Evolutionary conservation across 1,284 basidiomycete genomes (phyloP).

Genomic region (Trametes pubescens): DNA sequence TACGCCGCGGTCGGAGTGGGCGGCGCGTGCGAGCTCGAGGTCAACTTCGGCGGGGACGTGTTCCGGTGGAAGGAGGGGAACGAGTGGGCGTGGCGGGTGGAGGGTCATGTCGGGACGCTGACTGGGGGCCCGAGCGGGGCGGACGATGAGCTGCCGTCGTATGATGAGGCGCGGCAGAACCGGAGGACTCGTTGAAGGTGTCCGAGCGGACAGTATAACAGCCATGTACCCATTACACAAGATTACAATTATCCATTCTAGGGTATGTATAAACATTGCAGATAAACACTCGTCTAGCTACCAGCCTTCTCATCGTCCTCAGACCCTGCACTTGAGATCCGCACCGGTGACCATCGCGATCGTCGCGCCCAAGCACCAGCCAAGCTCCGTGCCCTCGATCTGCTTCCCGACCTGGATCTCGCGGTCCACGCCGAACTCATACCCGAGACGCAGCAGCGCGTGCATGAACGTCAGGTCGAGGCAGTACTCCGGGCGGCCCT

Average conservation of each 20-base stretch:
- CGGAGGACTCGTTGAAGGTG: background rate
- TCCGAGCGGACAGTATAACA: background rate
- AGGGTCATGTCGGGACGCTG: conserved; percentile 58
- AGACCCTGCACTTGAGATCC: conserved; percentile 60
- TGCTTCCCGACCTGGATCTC: conserved; percentile 87
- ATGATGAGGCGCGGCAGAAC: conserved; percentile 25
- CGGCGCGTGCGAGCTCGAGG: conserved; percentile 60
- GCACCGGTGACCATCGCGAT: conserved; percentile 73
- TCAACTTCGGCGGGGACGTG: conserved; percentile 68
- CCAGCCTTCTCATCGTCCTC: conserved; percentile 20
- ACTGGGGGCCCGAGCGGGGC: conserved; percentile 30
- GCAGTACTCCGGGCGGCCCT: conserved; percentile 92
- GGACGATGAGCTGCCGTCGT: conserved; percentile 45
- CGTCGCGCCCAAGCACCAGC: conserved; percentile 92
- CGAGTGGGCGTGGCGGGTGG: conserved; percentile 65
- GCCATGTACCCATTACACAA: background rate
- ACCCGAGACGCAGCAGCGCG: conserved; percentile 82
- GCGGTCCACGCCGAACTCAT: conserved; percentile 79
- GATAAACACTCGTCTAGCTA: background rate
- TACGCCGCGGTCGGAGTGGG: conserved; percentile 71
- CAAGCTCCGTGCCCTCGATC: conserved; percentile 91
- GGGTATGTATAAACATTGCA: conserved; percentile 1
- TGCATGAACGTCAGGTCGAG: conserved; percentile 97
- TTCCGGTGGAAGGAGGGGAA: conserved; percentile 72
- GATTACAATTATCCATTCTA: conserved; percentile 3